Percentiles rank a stretch among this genome's conserved stretches.
Evolutionary conservation across 352 stramenopile species (phyloP).

Genomic region (Phytophthora uliginosa): DNA sequence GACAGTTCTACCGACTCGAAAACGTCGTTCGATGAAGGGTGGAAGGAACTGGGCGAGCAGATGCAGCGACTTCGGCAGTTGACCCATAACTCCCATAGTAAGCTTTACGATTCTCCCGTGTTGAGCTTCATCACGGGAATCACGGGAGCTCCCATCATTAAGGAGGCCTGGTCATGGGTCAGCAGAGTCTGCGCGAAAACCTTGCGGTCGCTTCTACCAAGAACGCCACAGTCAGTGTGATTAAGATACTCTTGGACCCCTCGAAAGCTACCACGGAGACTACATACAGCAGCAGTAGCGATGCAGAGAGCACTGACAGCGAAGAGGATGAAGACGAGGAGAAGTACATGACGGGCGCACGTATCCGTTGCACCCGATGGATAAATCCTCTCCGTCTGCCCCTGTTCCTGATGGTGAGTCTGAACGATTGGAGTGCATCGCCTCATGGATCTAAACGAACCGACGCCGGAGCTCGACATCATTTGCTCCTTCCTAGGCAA

Average conservation of each 20-base stretch:
- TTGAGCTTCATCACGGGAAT: no score
- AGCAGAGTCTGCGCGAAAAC: conserved; percentile 31
- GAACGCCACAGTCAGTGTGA: conserved; percentile 43
- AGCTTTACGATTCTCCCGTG: no score
- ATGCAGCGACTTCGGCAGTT: no score
- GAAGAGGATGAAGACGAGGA: conserved; percentile 18
- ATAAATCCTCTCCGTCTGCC: conserved; percentile 24
- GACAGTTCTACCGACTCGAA: no score
- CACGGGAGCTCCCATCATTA: no score
- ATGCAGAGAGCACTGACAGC: conserved; percentile 6
- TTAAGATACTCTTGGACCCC: conserved; percentile 42
- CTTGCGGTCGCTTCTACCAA: conserved; percentile 35
- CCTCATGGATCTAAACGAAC: conserved; percentile 55
- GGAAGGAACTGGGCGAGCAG: no score
- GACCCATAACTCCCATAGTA: no score
- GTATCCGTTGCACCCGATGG: conserved; percentile 49
- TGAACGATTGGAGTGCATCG: conserved; percentile 48
- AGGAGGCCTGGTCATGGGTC: conserved; percentile 23
- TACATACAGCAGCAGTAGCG: conserved; percentile 14
- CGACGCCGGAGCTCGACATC: conserved; percentile 60
- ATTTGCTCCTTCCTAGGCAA: conserved; percentile 65
- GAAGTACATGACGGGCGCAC: conserved; percentile 44
- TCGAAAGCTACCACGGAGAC: conserved; percentile 2
- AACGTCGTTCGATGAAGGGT: no score
- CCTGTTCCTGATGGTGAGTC: conserved; percentile 56